phyloP scores from a whole-genome alignment of 768 basidiomycete genomes.

The Psilocybe tampanensis region DNA sequence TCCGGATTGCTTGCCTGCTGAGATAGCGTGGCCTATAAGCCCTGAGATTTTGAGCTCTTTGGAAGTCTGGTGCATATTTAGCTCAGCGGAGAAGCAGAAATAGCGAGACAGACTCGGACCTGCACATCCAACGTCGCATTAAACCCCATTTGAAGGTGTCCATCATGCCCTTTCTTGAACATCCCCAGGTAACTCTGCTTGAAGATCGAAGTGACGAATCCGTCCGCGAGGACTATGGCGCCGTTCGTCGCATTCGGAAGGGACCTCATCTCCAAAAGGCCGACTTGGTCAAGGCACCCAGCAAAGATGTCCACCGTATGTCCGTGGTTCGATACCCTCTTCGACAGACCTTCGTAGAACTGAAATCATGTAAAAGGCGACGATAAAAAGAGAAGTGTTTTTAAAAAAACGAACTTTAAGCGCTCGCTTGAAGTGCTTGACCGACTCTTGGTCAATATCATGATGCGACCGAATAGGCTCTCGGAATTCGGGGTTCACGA shows the following conservation, averaged over 20 bases:
- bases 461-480: constrained; percentile 99
- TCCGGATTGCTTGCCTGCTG: constrained; percentile 93
- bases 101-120: constrained; percentile 40
- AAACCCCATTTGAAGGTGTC: constrained; percentile 95
- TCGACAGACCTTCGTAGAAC: constrained; percentile 96
- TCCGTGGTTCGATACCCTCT: constrained; percentile 91
- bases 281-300: constrained; percentile 97
- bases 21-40: constrained; percentile 96
- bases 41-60: constrained; percentile 99
- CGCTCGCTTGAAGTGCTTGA: constrained; percentile 96
- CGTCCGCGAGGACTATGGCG: constrained; percentile 93
- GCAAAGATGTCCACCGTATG: constrained; percentile 96
- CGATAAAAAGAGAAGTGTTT: background rate
- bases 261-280: constrained; percentile 96
- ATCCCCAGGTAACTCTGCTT: constrained; percentile 96
- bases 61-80: constrained; percentile 66
- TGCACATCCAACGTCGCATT: constrained; percentile 99
- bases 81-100: background rate
- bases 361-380: constrained; percentile 34
- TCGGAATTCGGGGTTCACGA: constrained; percentile 92
- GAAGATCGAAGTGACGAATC: constrained; percentile 97
- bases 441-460: constrained; percentile 96
- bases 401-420: constrained; percentile 66
- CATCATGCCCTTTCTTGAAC: constrained; percentile 92
- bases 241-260: constrained; percentile 96